These are phyloP conservation scores for Macrophomina phaseolina DNA, from an alignment of 2,329 filamentous ascomycete species.

Conservation along the genomic window DNA sequence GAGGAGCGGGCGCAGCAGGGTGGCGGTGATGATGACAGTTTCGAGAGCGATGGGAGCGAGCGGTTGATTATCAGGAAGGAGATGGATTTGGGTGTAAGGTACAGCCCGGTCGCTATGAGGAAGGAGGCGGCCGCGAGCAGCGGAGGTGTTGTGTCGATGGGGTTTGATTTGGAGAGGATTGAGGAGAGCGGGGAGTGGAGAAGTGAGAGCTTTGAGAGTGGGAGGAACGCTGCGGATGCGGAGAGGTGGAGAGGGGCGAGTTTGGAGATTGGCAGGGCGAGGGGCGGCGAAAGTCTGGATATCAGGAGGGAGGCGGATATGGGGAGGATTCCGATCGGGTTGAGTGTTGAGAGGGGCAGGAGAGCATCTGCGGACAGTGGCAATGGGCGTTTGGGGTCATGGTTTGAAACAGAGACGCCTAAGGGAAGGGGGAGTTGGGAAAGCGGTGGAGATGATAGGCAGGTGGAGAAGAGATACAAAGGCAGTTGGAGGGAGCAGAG, in stretches of 20 bases:
- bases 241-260: neutral
- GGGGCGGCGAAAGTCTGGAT: neutral
- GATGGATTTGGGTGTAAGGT: neutral
- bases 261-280: too few species aligned
- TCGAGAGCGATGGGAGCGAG: neutral
- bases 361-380: too few species aligned
- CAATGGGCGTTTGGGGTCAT: neutral
- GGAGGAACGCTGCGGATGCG: neutral
- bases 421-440: neutral
- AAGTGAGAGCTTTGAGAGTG: neutral
- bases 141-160: neutral
- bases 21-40: neutral
- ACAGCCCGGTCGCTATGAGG: neutral
- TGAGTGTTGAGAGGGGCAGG: too few species aligned
- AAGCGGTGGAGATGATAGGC: neutral
- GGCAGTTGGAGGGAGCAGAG: neutral
- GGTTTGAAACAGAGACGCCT: neutral
- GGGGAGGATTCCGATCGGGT: too few species aligned
- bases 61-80: neutral
- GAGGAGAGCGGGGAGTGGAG: neutral
- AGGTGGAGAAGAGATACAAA: neutral
- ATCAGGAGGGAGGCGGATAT: too few species aligned
- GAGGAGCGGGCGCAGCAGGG: too few species aligned
- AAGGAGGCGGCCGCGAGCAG: too few species aligned
- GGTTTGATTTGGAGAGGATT: conserved; percentile 1